Evolutionary conservation across 2,329 filamentous ascomycete genomes (phyloP).

Genomic region (Aspergillus versicolor): DNA sequence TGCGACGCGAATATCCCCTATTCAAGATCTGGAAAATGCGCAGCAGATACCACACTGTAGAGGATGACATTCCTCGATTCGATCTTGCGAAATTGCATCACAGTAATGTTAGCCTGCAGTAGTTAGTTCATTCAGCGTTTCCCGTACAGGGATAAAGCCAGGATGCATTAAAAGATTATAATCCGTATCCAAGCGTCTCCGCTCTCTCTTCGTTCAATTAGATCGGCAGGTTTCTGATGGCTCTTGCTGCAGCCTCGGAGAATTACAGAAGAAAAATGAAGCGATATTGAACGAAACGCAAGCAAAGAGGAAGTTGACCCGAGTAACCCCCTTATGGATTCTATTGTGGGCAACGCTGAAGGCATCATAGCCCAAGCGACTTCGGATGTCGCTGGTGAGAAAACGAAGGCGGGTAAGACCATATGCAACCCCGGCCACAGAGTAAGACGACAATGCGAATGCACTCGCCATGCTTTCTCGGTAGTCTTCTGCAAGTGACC

Average conservation of each 20-base stretch:
- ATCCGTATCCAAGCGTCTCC: not conserved
- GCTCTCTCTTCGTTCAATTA: not conserved
- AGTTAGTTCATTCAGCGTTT: not conserved
- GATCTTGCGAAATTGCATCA: constrained; percentile 3
- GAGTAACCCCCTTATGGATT: not conserved
- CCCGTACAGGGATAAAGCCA: not conserved
- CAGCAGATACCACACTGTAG: not conserved
- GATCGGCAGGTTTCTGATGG: not conserved
- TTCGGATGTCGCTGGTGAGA: not conserved
- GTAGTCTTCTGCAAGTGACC: constrained; percentile 10
- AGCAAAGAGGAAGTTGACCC: not conserved
- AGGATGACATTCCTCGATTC: not conserved
- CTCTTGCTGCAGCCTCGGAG: not conserved
- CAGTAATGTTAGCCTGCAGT: constrained; percentile 5
- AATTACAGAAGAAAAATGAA: not conserved
- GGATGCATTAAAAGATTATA: too few species aligned
- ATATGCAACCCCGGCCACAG: not conserved
- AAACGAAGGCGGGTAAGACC: not conserved
- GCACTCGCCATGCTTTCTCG: not conserved
- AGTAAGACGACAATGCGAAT: not conserved
- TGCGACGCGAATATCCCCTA: not conserved
- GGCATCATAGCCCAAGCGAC: not conserved
- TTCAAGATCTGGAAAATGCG: not conserved
- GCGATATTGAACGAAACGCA: not conserved
- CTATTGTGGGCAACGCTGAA: not conserved